Base-by-base conservation (phyloP, 2,329 filamentous ascomycete genomes). In the Hypoxylon sp. region DNA sequence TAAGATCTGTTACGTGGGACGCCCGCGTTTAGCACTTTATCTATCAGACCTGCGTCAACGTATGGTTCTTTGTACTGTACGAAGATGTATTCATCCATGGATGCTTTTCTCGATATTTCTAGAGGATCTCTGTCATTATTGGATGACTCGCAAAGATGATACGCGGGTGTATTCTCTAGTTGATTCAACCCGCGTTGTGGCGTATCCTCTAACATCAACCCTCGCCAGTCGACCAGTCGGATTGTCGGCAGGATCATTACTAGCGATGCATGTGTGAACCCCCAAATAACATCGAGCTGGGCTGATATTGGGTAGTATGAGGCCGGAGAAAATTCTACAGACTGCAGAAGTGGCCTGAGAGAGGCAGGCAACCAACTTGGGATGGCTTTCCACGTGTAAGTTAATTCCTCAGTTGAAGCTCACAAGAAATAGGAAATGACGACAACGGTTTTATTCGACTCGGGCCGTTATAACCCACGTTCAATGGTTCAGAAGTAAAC, bases 1-100 rank as follows among this genome's bases (percentile, higher is more conserved):
- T 61, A 70, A 46, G 65, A 68, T 68, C 65, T 36, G 60, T 63
- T 48, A 61, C 55, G 48, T 49, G 65, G 46, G 46, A 52, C 58
- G 61, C 67, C 67, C 61, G 61, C 58, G 60, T 63, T 65, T 60
- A 65, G 55, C 56, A 63, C 46, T 56, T 28, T 64, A 67, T 67
- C 67, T 64, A 52, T 57, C 49, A 52, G 58, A 48, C 50, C 36
- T 3, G 56, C 46, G 50, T 23, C 38, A 45, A 53, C 13, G 10
- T 51, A 45, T 70, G 43, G 49, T 64, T 61, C 21, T 51, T 51
- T 43, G 28, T 63, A 60, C 69, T 69, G 64, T 65, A 66, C 51
- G 52, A 67, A 62, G 58, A 71, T 66, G 69, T 69, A 69, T 67
- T 62, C 45, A 43, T n/a, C n/a, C n/a, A n/a, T n/a, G n/a, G n/a